These are phyloP conservation scores for Corynespora cassiicola DNA, from an alignment of 2,329 filamentous ascomycete species.

Conservation along the genomic window DNA sequence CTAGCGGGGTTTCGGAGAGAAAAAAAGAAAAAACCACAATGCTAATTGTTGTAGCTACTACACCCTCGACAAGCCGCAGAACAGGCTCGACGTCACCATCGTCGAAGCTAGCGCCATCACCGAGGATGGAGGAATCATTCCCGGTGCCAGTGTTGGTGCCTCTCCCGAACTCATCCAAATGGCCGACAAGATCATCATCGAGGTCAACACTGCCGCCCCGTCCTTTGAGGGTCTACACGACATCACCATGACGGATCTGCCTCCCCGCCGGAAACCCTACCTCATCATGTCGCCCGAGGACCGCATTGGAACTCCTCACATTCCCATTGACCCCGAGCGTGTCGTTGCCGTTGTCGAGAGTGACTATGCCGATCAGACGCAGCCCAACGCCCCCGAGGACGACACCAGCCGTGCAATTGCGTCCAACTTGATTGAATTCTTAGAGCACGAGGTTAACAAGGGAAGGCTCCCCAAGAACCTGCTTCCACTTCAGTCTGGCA, in stretches of 20 bases:
- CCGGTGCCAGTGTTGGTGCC: conserved; percentile 84
- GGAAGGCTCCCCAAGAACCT: conserved; percentile 79
- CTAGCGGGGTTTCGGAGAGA: no score
- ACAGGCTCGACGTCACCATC: conserved; percentile 80
- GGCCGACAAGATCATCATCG: conserved; percentile 91
- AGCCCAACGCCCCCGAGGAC: conserved; percentile 78
- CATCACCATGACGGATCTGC: conserved; percentile 86
- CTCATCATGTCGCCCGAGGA: conserved; percentile 86
- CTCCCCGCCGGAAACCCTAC: conserved; percentile 82
- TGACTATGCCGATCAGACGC: conserved; percentile 79
- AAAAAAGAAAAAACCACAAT: no score
- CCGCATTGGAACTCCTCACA: conserved; percentile 81
- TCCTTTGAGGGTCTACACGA: conserved; percentile 90
- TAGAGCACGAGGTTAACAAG: conserved; percentile 82
- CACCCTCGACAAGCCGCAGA: conserved; percentile 77
- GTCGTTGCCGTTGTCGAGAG: conserved; percentile 85
- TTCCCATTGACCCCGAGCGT: conserved; percentile 84
- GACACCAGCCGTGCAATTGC: conserved; percentile 76
- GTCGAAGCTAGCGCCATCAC: conserved; percentile 88
- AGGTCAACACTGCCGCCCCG: conserved; percentile 86
- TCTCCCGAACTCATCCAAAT: conserved; percentile 87
- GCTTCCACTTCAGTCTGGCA: conserved; percentile 83
- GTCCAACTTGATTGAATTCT: conserved; percentile 79
- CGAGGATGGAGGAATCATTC: conserved; percentile 87
- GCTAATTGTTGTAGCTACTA: conserved; percentile 84